Evolutionary conservation across 805 yeast species (phyloP), one percentile per base, ranked within the genome.

Genomic region (Nakazawaea sp.): DNA sequence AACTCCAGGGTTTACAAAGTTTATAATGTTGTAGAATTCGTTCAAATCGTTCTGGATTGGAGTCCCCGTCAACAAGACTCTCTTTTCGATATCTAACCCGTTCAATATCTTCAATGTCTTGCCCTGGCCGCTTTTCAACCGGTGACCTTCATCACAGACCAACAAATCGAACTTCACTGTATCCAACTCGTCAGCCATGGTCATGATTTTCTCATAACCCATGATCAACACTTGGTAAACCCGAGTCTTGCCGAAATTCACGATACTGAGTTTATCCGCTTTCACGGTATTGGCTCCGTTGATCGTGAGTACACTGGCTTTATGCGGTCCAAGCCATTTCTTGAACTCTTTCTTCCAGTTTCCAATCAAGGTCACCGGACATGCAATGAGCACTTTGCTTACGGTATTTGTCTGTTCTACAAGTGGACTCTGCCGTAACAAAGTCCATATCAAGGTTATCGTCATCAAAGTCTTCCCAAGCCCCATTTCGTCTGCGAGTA

Each of bases 401-500:
- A 70, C 64, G 0, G 64, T 56, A 0, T 65, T 71, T 34, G 38
- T 45, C 37, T 49, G 66, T 34, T 44, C 57, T 32, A 33, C 41
- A 16, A 44, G 48, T 0, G 89, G 87, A 12, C 73, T 70, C 46
- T 83, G 87, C 44, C 72, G 79, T 15, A 86, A 55, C 15, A 92
- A 56, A 0, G 96, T 87, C 94, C 95, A 87, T 4, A 90, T 68
- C 28, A 87, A 55, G 0, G 95, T 53, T 5, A 92, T 90, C 0
- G 96, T 76, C 73, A 81, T 89, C 29, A 92, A 58, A 0, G 97
- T 89, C 50, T 84, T 84, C 2, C 96, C 96, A 13, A 92, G 63
- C 0, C 98, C 98, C 98, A 92, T 92, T 49, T 90, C 97, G 57
- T 92, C 98, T 0, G 98, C 98, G 30, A 92, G 57, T 4, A 92